A percentile compares a stretch with the other conserved stretches of the same genome.
Evolutionary conservation across 2,329 filamentous ascomycete species (phyloP).

Genomic region (Beauveria sp.): DNA sequence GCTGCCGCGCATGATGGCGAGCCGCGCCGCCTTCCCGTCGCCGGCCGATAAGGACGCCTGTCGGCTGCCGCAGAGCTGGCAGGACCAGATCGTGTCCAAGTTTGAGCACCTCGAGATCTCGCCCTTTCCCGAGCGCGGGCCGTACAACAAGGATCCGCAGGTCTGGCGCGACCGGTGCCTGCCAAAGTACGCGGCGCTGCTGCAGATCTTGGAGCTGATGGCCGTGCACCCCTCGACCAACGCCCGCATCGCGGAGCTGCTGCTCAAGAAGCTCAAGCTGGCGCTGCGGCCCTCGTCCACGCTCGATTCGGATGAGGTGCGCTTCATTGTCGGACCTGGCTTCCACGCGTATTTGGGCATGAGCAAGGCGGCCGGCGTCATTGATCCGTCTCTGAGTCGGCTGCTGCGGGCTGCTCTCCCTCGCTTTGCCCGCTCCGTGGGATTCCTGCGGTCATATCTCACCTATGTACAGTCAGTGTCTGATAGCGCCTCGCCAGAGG

Average conservation of each 20-base stretch:
- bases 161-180: constrained; percentile 57
- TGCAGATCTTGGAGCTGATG: constrained; percentile 55
- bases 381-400: constrained; percentile 56
- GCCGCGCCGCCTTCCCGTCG: constrained; percentile 48
- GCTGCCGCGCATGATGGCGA: constrained; percentile 56
- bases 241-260: constrained; percentile 55
- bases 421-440: constrained; percentile 55
- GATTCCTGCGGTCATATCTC: constrained; percentile 58
- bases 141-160: constrained; percentile 53
- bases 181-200: constrained; percentile 59
- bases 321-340: constrained; percentile 67
- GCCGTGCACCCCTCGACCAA: constrained; percentile 59
- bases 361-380: constrained; percentile 47
- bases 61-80: constrained; percentile 59
- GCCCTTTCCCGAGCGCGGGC: constrained; percentile 56
- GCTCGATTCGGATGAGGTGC: constrained; percentile 53
- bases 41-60: constrained; percentile 46
- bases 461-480: constrained; percentile 41
- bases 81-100: constrained; percentile 62
- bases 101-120: constrained; percentile 59
- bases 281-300: constrained; percentile 54
- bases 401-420: constrained; percentile 59
- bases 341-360: constrained; percentile 66
- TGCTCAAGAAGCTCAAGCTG: constrained; percentile 59
- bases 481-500: constrained; percentile 2